Evolutionary conservation across 495 filamentous ascomycete genomes (phyloP), one percentile per base, ranked within the genome.

Genomic region (Penicillium soppii): DNA sequence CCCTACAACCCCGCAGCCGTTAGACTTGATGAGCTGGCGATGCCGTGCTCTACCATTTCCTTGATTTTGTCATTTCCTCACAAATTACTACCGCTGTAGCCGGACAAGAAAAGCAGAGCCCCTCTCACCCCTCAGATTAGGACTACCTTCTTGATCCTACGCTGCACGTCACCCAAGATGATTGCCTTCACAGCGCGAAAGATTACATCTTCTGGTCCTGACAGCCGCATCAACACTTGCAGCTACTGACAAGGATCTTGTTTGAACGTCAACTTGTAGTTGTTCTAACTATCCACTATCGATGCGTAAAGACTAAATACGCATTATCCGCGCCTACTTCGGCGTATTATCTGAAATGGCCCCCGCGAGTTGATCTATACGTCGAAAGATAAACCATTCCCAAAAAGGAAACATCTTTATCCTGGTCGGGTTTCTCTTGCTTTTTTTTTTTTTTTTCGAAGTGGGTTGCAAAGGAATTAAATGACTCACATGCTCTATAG

Each of bases 11-110:
- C 62, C 57, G 62, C 62, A 59, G 43, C 43, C 57, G 57, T 53
- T 63, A 10, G 7, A 50, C 50, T 49, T 60, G 55, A 63, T 67
- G 63, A 53, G 61, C 50, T 67, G 63, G 57, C 63, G 48, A 54
- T 55, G 54, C 35, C 47, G 47, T 57, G 48, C 44, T 54, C 45
- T 39, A 59, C 50, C 37, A 45, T 50, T 60, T 59, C 54, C 62
- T 44, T 58, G 59, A 52, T 63, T 60, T 35, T 43, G 21, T 10
- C 42, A 13, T 46, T 29, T 42, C 10, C 29, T 43, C 43, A 46
- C 17, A 42, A 10, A 41, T 49, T 12, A 7, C 30, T 35, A 21
- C 52, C 57, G 56, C 52, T 44, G 47, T 30, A 52, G 43, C 57
- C 53, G 53, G 29, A 7, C 21, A 16, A 26, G 44, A 47, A 47